These are phyloP conservation scores for Sparassis latifolia DNA, from an alignment of 1,284 basidiomycete species.

Conservation along the genomic window DNA sequence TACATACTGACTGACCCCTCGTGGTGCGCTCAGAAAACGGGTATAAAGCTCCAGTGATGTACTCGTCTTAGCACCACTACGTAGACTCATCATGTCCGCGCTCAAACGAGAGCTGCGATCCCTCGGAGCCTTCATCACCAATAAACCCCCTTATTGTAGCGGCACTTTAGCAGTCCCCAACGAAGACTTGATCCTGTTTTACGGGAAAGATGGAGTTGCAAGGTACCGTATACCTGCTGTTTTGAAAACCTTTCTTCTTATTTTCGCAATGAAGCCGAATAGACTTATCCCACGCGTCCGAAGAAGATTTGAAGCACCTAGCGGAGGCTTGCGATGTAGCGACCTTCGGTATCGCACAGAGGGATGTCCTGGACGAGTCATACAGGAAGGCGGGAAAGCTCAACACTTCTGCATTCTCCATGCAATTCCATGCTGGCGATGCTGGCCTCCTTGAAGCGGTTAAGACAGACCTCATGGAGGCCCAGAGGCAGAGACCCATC, in stretches of 20 bases:
- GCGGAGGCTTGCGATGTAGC: slow-evolving; percentile 15
- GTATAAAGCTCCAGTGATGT: too few species aligned
- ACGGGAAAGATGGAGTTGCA: neutral
- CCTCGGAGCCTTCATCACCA: slow-evolving; percentile 2
- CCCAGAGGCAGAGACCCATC: neutral
- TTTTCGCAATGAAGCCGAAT: neutral
- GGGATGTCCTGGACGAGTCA: slow-evolving; percentile 19
- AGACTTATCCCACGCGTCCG: slow-evolving; percentile 2
- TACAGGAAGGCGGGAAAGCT: slow-evolving; percentile 22
- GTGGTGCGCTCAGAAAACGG: too few species aligned
- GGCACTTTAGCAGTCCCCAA: neutral
- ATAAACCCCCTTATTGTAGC: slow-evolving; percentile 7
- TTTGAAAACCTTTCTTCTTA: neutral
- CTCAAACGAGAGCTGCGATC: neutral
- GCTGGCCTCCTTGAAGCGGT: slow-evolving; percentile 21
- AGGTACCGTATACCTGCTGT: neutral
- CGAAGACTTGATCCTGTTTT: neutral
- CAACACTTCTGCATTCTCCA: slow-evolving; percentile 16
- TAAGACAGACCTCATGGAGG: slow-evolving; percentile 17
- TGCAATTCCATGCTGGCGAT: slow-evolving; percentile 21
- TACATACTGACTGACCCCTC: too few species aligned
- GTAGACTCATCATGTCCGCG: too few species aligned
- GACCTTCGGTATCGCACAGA: slow-evolving; percentile 14
- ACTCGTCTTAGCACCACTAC: too few species aligned
- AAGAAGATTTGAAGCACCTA: slow-evolving; percentile 11